Conservation (phyloP, 108 stramenopile genomes). For the Seminavis robusta region DNA sequence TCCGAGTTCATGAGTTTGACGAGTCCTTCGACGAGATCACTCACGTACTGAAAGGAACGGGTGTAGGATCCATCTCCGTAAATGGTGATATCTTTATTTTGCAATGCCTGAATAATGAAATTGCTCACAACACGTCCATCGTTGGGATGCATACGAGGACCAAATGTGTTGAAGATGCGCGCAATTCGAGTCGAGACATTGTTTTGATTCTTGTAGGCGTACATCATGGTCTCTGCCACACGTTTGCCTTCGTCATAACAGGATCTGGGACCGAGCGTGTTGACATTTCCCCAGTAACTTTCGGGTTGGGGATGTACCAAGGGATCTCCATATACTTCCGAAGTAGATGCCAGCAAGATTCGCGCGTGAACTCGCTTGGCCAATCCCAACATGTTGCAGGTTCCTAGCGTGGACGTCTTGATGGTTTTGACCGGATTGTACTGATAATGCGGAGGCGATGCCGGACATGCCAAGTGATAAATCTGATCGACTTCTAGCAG, state of each 20-base stretch:
- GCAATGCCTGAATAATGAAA: conserved; percentile 98
- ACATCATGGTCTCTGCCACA: conserved; percentile 99
- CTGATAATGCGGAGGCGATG: conserved; percentile 99
- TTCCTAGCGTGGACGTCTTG: conserved; percentile 96
- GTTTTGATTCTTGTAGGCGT: conserved; percentile 90
- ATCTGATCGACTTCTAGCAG: conserved; percentile 98
- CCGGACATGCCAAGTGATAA: conserved; percentile 99
- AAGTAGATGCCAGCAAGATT: conserved; percentile 93
- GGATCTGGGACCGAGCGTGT: conserved; percentile 94
- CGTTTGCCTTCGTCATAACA: conserved; percentile 99
- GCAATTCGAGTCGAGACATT: conserved; percentile 96
- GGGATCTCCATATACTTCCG: conserved; percentile 90
- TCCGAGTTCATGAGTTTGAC: conserved; percentile 93
- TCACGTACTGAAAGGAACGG: conserved; percentile 97
- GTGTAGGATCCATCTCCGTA: conserved; percentile 97
- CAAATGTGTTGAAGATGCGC: conserved; percentile 99
- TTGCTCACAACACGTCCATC: conserved; percentile 98
- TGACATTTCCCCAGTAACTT: conserved; percentile 98
- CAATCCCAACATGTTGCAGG: conserved; percentile 98
- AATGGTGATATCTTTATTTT: conserved; percentile 94
- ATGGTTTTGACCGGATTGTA: conserved; percentile 99
- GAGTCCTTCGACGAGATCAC: conserved; percentile 97
- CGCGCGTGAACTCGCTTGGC: conserved; percentile 95
- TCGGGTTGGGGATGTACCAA: conserved; percentile 94
- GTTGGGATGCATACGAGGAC: conserved; percentile 98